Evolutionary conservation across 2,329 filamentous ascomycete genomes (phyloP).

Genomic region (Cladosporium halotolerans): DNA sequence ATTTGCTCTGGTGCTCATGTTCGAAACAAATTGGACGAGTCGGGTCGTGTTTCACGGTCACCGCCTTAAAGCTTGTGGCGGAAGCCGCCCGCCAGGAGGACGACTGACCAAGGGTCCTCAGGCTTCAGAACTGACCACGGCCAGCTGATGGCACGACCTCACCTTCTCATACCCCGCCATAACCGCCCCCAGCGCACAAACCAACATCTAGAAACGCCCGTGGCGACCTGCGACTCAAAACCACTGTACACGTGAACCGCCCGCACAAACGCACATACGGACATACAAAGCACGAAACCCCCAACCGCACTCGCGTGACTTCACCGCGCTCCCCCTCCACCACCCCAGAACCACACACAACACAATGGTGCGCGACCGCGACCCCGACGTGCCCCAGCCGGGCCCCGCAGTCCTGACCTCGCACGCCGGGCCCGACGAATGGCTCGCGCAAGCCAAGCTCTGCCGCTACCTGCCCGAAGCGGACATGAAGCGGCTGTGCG

Average conservation of each 20-base stretch:
- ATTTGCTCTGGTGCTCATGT: no score
- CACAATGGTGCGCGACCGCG: conserved; percentile 43
- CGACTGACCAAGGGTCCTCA: not conserved
- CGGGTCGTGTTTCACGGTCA: not conserved
- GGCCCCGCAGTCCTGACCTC: conserved; percentile 79
- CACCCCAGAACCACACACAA: not conserved
- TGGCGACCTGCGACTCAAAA: not conserved
- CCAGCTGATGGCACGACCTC: not conserved
- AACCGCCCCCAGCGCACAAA: not conserved
- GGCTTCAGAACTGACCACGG: not conserved
- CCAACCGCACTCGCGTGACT: conserved; percentile 11
- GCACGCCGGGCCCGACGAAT: conserved; percentile 86
- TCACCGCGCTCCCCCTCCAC: conserved; percentile 10
- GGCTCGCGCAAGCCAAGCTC: conserved; percentile 92
- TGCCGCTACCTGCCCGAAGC: conserved; percentile 94
- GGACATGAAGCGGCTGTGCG: conserved; percentile 97
- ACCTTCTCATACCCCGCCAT: not conserved
- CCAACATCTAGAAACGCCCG: not conserved
- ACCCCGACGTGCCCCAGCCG: conserved; percentile 68
- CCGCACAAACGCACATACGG: not conserved
- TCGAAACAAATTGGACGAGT: not conserved
- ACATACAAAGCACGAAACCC: not conserved
- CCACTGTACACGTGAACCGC: not conserved
- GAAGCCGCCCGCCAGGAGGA: not conserved
- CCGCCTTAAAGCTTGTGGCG: not conserved